Base-by-base conservation (phyloP, 257 asterid genomes). In the Linaria vulgaris region DNA sequence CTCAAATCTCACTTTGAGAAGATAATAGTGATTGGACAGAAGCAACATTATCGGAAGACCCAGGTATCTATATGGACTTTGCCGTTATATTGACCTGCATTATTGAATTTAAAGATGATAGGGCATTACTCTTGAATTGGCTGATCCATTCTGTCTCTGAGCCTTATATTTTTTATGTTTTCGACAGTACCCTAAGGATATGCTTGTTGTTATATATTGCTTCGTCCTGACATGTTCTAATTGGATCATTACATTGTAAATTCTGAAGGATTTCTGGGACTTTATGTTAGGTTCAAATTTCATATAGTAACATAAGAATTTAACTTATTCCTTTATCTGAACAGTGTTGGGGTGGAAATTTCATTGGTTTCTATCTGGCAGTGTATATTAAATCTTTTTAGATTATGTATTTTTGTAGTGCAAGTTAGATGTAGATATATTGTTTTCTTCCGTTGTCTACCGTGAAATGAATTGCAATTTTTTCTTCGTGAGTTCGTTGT, bases 1-100 rank as follows among this genome's bases (percentile, higher is more conserved):
- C 85, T 88, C 46, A 86, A 86, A 74, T 90, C 95, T 73, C 97
- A 94, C 75, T 88, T 90, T 83, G 96, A 86, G 80, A 88, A 84
- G 80, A 90, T 94, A 63, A 83, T 84, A 45, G 51, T 74, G 77
- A 75, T 94, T 76, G 86, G 80, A 51, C 88, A 78, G 79, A 88
- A 80, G 71, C 84, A 72, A 59, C 85, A 69, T 68, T 22, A 59
- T 69, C 83, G 78, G 50, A 90, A 75, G 79, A 69, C 73, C 76
- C 97, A 83, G 97, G 99, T 90, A 77, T 64, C 24, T 30, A 34
- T 63, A 19, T 56, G 15, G 39, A 65, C 69, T 38, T 44, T 19
- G 48, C 45, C 73, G 69, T 56, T 38, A 21, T 68, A 31, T 65
- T 72, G 47, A 13, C 58, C n/a, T 13, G 10, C 15, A 30, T 55